These are phyloP conservation scores for Sarcodon aspratus DNA, from an alignment of 768 basidiomycete genomes.

Conservation along the genomic window DNA sequence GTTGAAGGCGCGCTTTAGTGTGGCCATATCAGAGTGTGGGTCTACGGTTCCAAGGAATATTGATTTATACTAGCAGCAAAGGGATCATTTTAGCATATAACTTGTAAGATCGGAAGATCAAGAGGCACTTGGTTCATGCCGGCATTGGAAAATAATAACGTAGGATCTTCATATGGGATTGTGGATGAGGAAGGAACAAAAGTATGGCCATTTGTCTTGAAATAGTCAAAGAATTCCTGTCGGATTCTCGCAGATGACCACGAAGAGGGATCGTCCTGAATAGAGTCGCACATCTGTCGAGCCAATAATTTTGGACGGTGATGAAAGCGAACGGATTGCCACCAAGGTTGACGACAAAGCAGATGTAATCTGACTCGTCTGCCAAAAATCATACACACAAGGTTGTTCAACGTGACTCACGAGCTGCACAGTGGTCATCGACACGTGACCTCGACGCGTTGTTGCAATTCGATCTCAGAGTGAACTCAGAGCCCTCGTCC, in stretches of 20 bases:
- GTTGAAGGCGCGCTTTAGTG: slow-evolving; percentile 89
- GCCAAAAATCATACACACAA: background rate
- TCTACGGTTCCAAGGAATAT: slow-evolving; percentile 98
- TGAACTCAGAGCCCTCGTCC: background rate
- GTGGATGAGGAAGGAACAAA: slow-evolving; percentile 88
- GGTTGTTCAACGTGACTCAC: background rate
- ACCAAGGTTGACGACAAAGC: no score
- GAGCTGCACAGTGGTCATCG: background rate
- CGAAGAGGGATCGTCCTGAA: slow-evolving; percentile 7
- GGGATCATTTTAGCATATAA: background rate
- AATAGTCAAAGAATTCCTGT: slow-evolving; percentile 86
- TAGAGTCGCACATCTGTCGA: background rate
- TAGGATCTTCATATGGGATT: slow-evolving; percentile 96
- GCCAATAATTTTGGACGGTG: background rate
- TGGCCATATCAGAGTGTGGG: slow-evolving; percentile 84
- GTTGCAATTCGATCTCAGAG: background rate
- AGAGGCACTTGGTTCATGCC: slow-evolving; percentile 81
- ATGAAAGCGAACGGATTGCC: background rate
- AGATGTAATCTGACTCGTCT: background rate
- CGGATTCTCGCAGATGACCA: slow-evolving; percentile 84
- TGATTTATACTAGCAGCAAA: slow-evolving; percentile 66
- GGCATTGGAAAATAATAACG: slow-evolving; percentile 95
- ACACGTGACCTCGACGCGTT: background rate
- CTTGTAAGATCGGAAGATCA: background rate
- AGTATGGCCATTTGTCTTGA: slow-evolving; percentile 67